Conservation (phyloP, 176 grass and related monocot genomes). For the Eremochloa ophiuroides region DNA sequence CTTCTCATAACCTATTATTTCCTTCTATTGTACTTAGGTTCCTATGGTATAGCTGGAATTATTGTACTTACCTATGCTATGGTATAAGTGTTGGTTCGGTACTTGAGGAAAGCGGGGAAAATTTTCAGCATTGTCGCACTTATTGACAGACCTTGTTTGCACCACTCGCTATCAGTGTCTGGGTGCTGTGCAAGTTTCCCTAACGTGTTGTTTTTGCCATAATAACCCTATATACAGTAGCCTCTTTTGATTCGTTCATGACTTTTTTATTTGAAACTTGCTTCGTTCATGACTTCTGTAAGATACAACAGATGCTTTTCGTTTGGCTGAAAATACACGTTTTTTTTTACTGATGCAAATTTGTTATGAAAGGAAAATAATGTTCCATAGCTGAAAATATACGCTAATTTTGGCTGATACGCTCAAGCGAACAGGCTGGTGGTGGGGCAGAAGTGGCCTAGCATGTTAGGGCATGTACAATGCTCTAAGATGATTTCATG, state of each 20-base stretch:
- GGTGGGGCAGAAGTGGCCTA: too few species aligned
- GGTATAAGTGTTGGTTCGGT: background rate
- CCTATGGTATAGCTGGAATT: background rate
- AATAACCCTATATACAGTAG: background rate
- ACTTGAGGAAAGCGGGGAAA: background rate
- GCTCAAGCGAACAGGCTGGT: too few species aligned
- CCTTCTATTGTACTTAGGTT: slow-evolving; percentile 1
- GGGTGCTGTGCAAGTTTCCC: background rate
- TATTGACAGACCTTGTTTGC: background rate
- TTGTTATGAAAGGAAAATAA: too few species aligned
- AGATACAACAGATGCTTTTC: too few species aligned
- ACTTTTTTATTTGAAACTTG: too few species aligned
- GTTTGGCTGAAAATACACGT: too few species aligned
- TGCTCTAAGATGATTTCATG: background rate
- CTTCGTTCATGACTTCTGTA: background rate
- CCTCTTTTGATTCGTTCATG: too few species aligned
- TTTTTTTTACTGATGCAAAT: too few species aligned
- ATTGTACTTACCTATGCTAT: background rate
- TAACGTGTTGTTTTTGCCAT: background rate
- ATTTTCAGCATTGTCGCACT: background rate
- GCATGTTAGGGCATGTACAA: background rate
- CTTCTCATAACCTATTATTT: background rate
- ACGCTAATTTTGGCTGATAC: too few species aligned
- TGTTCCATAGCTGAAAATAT: too few species aligned
- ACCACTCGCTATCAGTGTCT: background rate